Conservation (phyloP, 352 stramenopile genomes). For the Globisporangium ultimum region DNA sequence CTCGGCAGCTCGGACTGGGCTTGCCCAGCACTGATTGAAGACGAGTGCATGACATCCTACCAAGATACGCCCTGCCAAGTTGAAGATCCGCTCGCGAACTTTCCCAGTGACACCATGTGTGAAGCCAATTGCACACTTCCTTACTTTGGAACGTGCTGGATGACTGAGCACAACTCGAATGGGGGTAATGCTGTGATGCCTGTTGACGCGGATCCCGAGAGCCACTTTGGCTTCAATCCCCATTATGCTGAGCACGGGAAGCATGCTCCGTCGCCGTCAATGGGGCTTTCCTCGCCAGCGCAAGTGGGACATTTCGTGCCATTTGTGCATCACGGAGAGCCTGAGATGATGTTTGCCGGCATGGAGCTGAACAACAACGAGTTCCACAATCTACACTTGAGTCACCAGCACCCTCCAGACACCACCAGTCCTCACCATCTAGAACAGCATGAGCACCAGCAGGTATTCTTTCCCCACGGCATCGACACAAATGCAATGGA, state of each 20-base stretch:
- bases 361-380: slow-evolving; percentile 15
- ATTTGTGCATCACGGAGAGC: slow-evolving; percentile 28
- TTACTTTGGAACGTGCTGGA: no score
- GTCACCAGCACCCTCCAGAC: not conserved
- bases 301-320: slow-evolving; percentile 43
- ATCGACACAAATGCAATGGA: not conserved
- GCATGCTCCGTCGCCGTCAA: slow-evolving; percentile 14
- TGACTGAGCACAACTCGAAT: no score
- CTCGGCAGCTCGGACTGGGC: no score
- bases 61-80: no score
- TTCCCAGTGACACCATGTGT: no score
- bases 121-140: no score
- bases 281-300: slow-evolving; percentile 21
- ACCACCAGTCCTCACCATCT: not conserved
- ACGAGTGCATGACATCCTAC: no score
- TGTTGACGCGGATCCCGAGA: not conserved
- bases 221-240: not conserved
- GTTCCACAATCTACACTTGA: slow-evolving; percentile 6
- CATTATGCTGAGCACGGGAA: slow-evolving; percentile 16
- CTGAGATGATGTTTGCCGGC: slow-evolving; percentile 39
- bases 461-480: not conserved
- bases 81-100: no score
- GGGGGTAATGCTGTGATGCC: not conserved
- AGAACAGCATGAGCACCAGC: not conserved
- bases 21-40: no score